Percentiles rank a stretch among this genome's conserved stretches.
Evolutionary conservation across 2,329 filamentous ascomycete genomes (phyloP).

Genomic region (Lachnellula hyalina): DNA sequence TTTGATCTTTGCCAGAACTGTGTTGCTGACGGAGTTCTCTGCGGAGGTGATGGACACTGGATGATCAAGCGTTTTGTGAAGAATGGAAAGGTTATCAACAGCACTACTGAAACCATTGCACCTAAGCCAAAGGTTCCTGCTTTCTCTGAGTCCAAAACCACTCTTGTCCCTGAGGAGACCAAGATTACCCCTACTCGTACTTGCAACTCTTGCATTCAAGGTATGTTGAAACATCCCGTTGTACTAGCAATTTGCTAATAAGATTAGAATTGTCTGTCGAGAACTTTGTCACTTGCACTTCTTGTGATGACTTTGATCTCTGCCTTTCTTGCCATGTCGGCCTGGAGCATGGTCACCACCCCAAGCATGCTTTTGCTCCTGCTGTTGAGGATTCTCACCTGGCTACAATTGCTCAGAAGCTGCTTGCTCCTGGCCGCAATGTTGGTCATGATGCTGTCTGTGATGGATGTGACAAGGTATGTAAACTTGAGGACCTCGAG

Average conservation of each 20-base stretch:
- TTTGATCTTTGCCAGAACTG: constrained; percentile 87
- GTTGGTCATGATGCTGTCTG: constrained; percentile 83
- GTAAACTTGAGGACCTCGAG: not conserved
- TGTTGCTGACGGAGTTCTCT: constrained; percentile 69
- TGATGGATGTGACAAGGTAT: constrained; percentile 79
- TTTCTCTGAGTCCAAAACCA: constrained; percentile 22
- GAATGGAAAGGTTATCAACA: constrained; percentile 74
- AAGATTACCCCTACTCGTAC: constrained; percentile 36
- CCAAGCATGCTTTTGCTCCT: constrained; percentile 72
- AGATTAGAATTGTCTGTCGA: constrained; percentile 54
- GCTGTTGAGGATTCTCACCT: constrained; percentile 60
- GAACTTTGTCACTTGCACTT: constrained; percentile 77
- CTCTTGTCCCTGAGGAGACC: constrained; percentile 22
- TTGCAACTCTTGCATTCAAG: constrained; percentile 61
- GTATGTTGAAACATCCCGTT: constrained; percentile 34
- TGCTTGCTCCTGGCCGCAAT: constrained; percentile 75
- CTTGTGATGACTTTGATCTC: constrained; percentile 87
- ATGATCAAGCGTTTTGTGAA: constrained; percentile 84
- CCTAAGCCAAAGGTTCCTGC: constrained; percentile 41
- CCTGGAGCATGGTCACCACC: constrained; percentile 84
- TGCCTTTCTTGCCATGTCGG: constrained; percentile 75
- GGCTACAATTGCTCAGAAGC: constrained; percentile 54
- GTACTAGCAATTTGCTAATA: constrained; percentile 23
- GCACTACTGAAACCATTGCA: constrained; percentile 74
- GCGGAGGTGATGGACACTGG: constrained; percentile 79